Conservation (phyloP, 345 rosid genomes). For the Eucalyptus cloeziana region DNA sequence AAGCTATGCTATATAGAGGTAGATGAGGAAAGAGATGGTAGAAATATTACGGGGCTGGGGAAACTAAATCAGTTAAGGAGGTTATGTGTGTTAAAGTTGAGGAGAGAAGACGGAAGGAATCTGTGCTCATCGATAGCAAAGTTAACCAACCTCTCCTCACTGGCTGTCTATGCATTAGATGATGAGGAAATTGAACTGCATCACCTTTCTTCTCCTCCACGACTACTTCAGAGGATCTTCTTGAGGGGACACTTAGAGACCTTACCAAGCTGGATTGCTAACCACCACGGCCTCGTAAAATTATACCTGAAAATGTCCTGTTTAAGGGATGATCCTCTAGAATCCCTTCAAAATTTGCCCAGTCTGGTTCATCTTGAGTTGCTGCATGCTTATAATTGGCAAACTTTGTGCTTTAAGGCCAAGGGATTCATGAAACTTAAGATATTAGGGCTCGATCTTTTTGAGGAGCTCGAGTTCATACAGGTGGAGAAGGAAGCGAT, state of each 20-base stretch:
- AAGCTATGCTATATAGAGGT: slow-evolving; percentile 26
- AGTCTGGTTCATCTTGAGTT: slow-evolving; percentile 23
- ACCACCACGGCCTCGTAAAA: slow-evolving; percentile 6
- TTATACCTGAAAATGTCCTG: slow-evolving; percentile 9
- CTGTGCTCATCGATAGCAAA: slow-evolving; percentile 15
- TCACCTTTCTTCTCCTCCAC: slow-evolving; percentile 13
- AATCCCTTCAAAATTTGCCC: slow-evolving; percentile 10
- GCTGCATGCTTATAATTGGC: slow-evolving; percentile 7
- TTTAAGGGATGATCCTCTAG: slow-evolving; percentile 16
- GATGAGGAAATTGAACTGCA: slow-evolving; percentile 16
- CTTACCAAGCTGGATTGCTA: slow-evolving; percentile 15
- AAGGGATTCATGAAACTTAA: slow-evolving; percentile 17
- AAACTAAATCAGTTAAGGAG: slow-evolving; percentile 22
- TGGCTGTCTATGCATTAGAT: slow-evolving; percentile 15
- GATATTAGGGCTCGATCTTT: slow-evolving; percentile 14
- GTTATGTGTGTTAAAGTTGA: slow-evolving; percentile 23
- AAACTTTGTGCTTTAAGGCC: slow-evolving; percentile 1
- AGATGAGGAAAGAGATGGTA: neutral
- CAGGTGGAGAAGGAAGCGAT: slow-evolving; percentile 12
- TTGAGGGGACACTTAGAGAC: slow-evolving; percentile 9
- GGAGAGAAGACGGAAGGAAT: slow-evolving; percentile 15
- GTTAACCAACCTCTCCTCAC: slow-evolving; percentile 11
- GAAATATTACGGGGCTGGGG: slow-evolving; percentile 13
- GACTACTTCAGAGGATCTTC: slow-evolving; percentile 9
- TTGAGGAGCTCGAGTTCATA: slow-evolving; percentile 6